Evolutionary conservation across 2,329 filamentous ascomycete genomes (phyloP).

Genomic region (Alternaria longipes): DNA sequence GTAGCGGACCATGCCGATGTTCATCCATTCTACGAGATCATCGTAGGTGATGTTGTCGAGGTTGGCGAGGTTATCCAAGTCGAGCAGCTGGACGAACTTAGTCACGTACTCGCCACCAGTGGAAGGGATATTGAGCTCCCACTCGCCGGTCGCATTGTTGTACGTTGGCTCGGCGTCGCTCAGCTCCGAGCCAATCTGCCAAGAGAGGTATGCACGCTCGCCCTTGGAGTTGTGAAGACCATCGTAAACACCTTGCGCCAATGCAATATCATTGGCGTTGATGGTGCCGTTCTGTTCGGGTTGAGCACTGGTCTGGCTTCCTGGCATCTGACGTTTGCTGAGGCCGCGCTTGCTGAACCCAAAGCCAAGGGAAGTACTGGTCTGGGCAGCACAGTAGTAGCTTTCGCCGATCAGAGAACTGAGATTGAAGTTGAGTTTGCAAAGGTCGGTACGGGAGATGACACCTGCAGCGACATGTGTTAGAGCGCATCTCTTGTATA

Average conservation of each 20-base stretch:
- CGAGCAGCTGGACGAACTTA: conserved; percentile 54
- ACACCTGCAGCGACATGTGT: conserved; percentile 42
- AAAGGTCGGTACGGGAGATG: conserved; percentile 60
- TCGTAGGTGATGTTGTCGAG: conserved; percentile 62
- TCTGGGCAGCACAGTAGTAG: conserved; percentile 54
- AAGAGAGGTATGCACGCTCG: conserved; percentile 55
- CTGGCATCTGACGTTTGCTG: conserved; percentile 15
- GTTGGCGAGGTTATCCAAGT: conserved; percentile 32
- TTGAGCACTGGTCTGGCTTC: conserved; percentile 17
- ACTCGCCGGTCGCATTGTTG: conserved; percentile 44
- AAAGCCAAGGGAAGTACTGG: conserved; percentile 27
- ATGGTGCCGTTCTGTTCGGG: conserved; percentile 49
- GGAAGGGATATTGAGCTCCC: conserved; percentile 44
- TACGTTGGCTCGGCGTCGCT: conserved; percentile 50
- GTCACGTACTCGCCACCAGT: conserved; percentile 55
- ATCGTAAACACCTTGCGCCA: conserved; percentile 36
- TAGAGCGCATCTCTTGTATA: neutral
- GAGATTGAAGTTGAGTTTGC: conserved; percentile 58
- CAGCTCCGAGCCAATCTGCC: conserved; percentile 44
- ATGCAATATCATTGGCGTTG: conserved; percentile 40
- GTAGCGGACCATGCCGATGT: conserved; percentile 59
- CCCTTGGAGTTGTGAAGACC: conserved; percentile 55
- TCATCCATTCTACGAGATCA: conserved; percentile 65
- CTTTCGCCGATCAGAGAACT: conserved; percentile 57
- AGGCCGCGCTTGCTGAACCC: conserved; percentile 24